A percentile compares a stretch with the other conserved stretches of the same genome.
These are phyloP conservation scores for Limonium bicolor DNA, from an alignment of 148 eudicot genomes.

Conservation along the genomic window DNA sequence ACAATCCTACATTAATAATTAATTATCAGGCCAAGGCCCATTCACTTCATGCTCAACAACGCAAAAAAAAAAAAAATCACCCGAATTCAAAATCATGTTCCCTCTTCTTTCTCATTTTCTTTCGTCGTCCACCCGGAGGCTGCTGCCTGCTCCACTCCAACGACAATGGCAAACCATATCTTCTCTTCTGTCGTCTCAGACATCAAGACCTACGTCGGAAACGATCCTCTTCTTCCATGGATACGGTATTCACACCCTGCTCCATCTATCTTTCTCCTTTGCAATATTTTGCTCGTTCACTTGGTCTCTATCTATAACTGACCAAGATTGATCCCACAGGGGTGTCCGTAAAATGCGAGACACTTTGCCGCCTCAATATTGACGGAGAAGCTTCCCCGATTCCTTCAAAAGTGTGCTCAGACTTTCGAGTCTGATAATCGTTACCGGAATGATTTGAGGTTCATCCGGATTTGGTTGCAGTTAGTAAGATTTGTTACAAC, in stretches of 20 bases:
- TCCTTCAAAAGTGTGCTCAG: slow-evolving; percentile 86
- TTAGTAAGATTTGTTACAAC: slow-evolving; percentile 48
- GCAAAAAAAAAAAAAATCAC: too few relatives aligned
- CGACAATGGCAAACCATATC: slow-evolving; percentile 37
- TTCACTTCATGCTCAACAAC: too few relatives aligned
- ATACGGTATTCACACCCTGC: slow-evolving; percentile 31
- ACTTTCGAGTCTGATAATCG: slow-evolving; percentile 57
- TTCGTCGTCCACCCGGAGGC: too few relatives aligned
- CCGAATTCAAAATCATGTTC: slow-evolving; percentile 2
- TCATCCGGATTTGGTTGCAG: slow-evolving; percentile 81
- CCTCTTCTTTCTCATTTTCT: neutral
- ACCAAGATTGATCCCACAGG: slow-evolving; percentile 15
- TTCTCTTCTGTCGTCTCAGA: slow-evolving; percentile 62
- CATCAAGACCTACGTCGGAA: slow-evolving; percentile 64
- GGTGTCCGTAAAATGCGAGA: slow-evolving; percentile 67
- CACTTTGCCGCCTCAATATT: slow-evolving; percentile 39
- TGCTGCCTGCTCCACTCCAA: neutral
- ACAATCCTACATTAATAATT: too few relatives aligned
- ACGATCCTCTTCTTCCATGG: slow-evolving; percentile 95
- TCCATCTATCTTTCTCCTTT: slow-evolving; percentile 11
- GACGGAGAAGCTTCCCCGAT: slow-evolving; percentile 74
- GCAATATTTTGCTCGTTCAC: neutral
- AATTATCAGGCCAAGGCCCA: too few relatives aligned
- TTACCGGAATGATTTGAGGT: slow-evolving; percentile 62
- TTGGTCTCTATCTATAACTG: neutral